Conservation (phyloP, 768 basidiomycete species). For the Suillus decipiens region DNA sequence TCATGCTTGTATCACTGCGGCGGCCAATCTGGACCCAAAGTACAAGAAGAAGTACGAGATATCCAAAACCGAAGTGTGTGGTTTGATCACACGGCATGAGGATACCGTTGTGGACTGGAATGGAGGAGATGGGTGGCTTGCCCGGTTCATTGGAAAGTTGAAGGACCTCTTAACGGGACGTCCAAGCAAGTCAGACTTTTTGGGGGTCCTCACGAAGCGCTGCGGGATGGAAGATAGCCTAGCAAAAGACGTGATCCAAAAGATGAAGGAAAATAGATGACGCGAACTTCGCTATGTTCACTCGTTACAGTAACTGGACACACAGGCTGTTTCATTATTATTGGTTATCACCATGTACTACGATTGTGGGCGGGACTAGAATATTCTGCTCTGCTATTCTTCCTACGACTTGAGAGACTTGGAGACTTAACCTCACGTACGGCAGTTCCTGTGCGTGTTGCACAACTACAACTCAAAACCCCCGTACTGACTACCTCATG, state of each 20-base stretch:
- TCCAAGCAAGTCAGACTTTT: neutral
- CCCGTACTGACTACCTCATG: neutral
- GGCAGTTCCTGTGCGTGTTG: neutral
- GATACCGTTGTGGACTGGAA: neutral
- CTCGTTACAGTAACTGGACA: neutral
- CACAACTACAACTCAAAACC: neutral
- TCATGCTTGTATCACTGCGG: conserved; percentile 12
- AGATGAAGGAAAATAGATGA: neutral
- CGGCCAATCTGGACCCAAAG: conserved; percentile 17
- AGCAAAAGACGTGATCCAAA: neutral
- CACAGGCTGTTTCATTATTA: neutral
- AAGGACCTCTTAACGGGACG: neutral
- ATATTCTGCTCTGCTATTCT: neutral
- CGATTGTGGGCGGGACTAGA: neutral
- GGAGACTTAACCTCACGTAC: neutral
- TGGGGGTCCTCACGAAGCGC: conserved; percentile 3
- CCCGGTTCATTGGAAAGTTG: neutral
- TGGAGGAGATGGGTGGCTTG: conserved; percentile 2
- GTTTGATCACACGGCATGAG: neutral
- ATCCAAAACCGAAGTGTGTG: neutral
- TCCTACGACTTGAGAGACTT: neutral
- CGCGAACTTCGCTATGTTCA: neutral
- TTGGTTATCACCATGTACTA: neutral
- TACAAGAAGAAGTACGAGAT: conserved; percentile 15
- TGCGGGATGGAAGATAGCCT: neutral